phyloP scores from a whole-genome alignment of 805 yeast genomes.

The Cyberlindnera subsufficiens region DNA sequence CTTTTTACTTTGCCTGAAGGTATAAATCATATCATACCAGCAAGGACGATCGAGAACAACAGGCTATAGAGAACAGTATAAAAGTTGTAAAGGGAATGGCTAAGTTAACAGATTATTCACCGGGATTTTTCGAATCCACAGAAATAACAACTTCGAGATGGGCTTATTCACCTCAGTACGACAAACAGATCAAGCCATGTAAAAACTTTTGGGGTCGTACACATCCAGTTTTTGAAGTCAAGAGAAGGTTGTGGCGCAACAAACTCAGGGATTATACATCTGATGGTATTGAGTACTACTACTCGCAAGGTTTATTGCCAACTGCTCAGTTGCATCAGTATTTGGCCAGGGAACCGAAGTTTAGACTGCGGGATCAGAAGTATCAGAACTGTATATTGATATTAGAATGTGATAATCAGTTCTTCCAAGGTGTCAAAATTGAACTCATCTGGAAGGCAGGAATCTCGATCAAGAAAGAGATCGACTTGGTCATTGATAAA shows the following conservation, averaged over 20 bases:
- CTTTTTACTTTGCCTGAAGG: too few relatives aligned
- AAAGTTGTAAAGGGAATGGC: too few relatives aligned
- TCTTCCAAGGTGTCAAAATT: slow-evolving; percentile 1
- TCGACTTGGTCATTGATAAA: background rate
- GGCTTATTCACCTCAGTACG: background rate
- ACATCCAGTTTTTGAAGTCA: background rate
- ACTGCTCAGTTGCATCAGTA: background rate
- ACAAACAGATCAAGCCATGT: background rate
- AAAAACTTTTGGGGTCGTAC: background rate
- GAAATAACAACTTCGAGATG: background rate
- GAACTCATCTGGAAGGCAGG: background rate
- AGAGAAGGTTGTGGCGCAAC: background rate
- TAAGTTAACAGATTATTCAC: too few relatives aligned
- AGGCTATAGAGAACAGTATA: too few relatives aligned
- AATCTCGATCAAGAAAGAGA: background rate
- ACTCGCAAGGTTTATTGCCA: background rate
- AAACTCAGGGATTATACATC: background rate
- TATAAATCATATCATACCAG: too few relatives aligned
- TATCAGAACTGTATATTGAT: background rate
- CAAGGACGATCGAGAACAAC: too few relatives aligned
- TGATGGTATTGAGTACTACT: slow-evolving; percentile 1
- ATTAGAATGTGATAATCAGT: background rate
- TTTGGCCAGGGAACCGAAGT: background rate
- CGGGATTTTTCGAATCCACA: background rate
- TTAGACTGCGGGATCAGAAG: background rate